A percentile compares a stretch with the other conserved stretches of the same genome.
Conservation (phyloP, 148 eudicot genomes). For the Amaranthus hypochondriacus region DNA sequence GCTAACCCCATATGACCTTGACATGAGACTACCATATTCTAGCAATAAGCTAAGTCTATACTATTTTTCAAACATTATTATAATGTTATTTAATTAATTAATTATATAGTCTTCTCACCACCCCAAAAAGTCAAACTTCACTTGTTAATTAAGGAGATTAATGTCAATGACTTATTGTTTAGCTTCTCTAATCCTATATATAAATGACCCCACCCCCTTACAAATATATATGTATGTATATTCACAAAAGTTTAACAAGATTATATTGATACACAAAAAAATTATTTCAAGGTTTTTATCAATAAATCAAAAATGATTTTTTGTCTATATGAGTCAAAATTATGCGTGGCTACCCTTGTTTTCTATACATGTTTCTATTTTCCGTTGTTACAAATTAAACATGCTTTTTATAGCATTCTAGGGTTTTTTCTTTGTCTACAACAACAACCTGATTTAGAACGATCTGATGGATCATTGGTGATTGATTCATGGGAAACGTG, state of each 20-base stretch:
- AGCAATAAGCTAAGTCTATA: conserved; percentile 16
- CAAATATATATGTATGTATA: neutral
- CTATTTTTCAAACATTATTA: conserved; percentile 26
- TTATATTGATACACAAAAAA: neutral
- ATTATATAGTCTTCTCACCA: conserved; percentile 8
- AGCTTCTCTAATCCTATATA: conserved; percentile 26
- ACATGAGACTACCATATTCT: conserved; percentile 20
- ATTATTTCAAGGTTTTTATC: neutral
- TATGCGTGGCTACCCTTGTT: conserved; percentile 40
- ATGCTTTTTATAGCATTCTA: conserved; percentile 18
- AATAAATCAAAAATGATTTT: conserved; percentile 29
- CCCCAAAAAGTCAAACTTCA: conserved; percentile 34
- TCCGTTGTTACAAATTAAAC: conserved; percentile 39
- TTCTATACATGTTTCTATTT: conserved; percentile 63
- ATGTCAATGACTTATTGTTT: conserved; percentile 5
- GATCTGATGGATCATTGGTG: conserved; percentile 3
- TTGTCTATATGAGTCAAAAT: conserved; percentile 25
- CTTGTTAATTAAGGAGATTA: conserved; percentile 25
- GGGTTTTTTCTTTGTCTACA: conserved; percentile 27
- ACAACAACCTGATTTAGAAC: conserved; percentile 24
- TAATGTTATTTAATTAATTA: neutral
- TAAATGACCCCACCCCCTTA: conserved; percentile 3
- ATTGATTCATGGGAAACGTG: conserved; percentile 3
- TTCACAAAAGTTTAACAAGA: neutral
- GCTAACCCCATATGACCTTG: conserved; percentile 29